Percentiles rank a stretch among this genome's conserved stretches.
Evolutionary conservation across 2,329 filamentous ascomycete genomes (phyloP).

Genomic region (Balansia obtecta): DNA sequence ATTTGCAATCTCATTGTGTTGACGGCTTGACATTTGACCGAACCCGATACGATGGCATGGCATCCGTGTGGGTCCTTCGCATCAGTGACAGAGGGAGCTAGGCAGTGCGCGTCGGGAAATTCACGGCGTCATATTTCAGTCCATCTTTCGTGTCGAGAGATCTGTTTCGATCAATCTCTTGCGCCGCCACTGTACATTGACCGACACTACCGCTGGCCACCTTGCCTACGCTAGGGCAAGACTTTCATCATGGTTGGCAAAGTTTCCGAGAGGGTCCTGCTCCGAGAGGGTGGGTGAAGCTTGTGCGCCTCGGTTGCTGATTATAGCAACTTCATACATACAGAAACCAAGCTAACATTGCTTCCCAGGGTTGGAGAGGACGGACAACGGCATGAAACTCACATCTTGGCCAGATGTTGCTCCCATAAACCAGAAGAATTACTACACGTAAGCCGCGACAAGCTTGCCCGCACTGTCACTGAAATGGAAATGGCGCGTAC

Average conservation of each 20-base stretch:
- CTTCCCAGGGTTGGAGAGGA: conserved; percentile 70
- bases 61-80: neutral
- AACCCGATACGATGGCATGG: neutral
- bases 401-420: conserved; percentile 85
- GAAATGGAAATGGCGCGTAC: neutral
- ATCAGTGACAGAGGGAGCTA: neutral
- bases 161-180: neutral
- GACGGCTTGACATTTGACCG: neutral
- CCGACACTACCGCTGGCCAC: neutral
- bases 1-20: no score
- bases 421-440: conserved; percentile 99
- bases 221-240: neutral
- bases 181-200: neutral
- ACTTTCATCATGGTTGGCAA: conserved; percentile 45
- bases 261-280: conserved; percentile 52
- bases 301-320: conserved; percentile 5
- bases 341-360: conserved; percentile 3
- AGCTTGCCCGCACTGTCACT: neutral
- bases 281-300: conserved; percentile 41
- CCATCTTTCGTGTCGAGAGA: neutral
- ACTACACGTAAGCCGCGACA: conserved; percentile 63
- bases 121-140: neutral
- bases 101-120: conserved; percentile 1
- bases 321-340: conserved; percentile 8
- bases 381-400: conserved; percentile 96